Evolutionary conservation across 2,329 filamentous ascomycete species (phyloP), one percentile per base, ranked within the genome.

Genomic region (Penicillium freii): DNA sequence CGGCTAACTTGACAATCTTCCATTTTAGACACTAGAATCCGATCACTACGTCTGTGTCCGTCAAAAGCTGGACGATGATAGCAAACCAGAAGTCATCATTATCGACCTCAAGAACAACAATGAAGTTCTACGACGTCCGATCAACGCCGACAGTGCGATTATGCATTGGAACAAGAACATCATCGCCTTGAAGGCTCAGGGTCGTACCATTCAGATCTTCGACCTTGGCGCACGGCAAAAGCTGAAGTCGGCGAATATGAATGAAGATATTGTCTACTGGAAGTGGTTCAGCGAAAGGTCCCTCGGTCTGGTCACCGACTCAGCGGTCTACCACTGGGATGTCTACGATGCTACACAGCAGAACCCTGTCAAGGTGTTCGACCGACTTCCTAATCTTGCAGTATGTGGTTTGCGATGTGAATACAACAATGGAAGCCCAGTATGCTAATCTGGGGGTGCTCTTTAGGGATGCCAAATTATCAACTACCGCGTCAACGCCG

Each of bases 81-180:
- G 91, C 64, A 88, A 90, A 69, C 90, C 92, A 64, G 92, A 97
- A 79, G 93, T 99, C 65, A 89, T 99, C 78, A 99, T 99, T 76
- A 82, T 99, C 79, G 91, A 99, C 78, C 88, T 99, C 73, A 97
- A 97, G 80, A 95, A 97, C 80, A 87, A 87, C 80, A 97, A 96
- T 85, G 93, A 94, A 81, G 87, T 97, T 75, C 94, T 91, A 69
- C 89, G 90, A 71, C 87, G 93, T 74, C 91, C 93, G 48, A 99
- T 99, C 82, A 97, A 96, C 82, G 94, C 94, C 72, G 94, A 99
- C 80, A 97, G 92, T 85, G 94, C 95, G 70, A 96, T 99, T 75
- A 97, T 99, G 94, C 94, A 99, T 85, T 96, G 91, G 91, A 88
- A 84, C 69, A 90, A 89, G 75, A 91, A 96, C 77, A 91, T 99